Base-by-base conservation (phyloP, 805 yeast species). In the Starmerella bombi region DNA sequence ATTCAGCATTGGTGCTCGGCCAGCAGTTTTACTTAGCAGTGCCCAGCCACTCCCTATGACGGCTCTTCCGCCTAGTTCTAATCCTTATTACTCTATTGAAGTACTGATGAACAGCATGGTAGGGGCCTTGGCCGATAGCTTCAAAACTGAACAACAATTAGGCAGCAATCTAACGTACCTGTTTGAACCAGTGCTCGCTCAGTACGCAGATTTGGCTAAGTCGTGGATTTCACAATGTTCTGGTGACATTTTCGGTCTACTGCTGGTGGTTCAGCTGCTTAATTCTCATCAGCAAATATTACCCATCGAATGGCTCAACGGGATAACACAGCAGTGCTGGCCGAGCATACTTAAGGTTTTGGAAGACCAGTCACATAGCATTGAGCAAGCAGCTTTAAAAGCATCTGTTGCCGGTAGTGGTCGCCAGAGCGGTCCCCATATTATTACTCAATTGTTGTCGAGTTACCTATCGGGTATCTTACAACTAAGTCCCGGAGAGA, bases 381-480 rank as follows among this genome's bases (percentile, higher is more conserved):
- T 84, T 57, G 76, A 79, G 46, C 71, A 66, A 38, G 70, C 70
- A 58, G 36, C 65, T 50, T 44, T 70, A 16, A 62, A 59, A 56
- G 48, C 60, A 3, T 48, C 63, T 0, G 32, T 31, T 7, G 32
- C 30, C 37, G 37, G 12, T 19, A 33, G 15, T 36, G 43, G 14
- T 33, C 29, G 21, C 17, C 34, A 20, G 12, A 25, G 14, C 6
- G 55, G 49, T 6, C 82, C 84, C 1, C 73, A 75, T 48, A 72
- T 68, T 12, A 57, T 86, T 25, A 83, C 96, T 0, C 85, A 83
- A 49, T 81, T 80, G 41, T 81, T 83, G 59, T 77, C 93, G 1
- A 75, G 72, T 39, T 71, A 80, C 41, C 52, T 88, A 9, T 69
- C 75, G 49, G 88, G 88, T 5, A 58, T 91, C 22, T 62, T 86